Evolutionary conservation across 177 flowering plant genomes (phyloP).

Genomic region (Tripterygium wilfordii): DNA sequence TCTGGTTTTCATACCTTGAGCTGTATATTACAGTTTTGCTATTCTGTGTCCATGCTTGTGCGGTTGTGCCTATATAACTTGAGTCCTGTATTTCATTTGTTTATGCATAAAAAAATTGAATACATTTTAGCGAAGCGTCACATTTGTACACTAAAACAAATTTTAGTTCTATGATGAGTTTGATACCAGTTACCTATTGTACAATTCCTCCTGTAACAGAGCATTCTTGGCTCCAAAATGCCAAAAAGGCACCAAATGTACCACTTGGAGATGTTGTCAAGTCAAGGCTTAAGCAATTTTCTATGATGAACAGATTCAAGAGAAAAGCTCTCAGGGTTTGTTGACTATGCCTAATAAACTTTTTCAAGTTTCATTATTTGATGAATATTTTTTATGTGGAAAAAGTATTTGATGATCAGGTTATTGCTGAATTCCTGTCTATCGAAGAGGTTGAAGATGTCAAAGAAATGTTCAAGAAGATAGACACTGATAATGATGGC

Average conservation of each 20-base stretch:
- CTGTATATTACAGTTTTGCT: too few relatives aligned
- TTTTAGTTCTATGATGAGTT: too few relatives aligned
- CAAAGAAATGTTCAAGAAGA: conserved; percentile 76
- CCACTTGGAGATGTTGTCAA: conserved; percentile 95
- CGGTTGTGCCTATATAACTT: too few relatives aligned
- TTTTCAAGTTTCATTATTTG: conserved; percentile 3
- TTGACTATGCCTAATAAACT: conserved; percentile 7
- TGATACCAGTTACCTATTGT: too few relatives aligned
- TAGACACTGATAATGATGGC: conserved; percentile 82
- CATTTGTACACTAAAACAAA: neutral
- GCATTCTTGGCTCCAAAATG: conserved; percentile 95
- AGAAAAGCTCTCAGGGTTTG: conserved; percentile 89
- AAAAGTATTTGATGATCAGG: conserved; percentile 51
- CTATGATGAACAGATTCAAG: conserved; percentile 95
- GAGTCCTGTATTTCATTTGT: too few relatives aligned
- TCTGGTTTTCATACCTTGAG: too few relatives aligned
- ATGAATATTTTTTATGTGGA: neutral
- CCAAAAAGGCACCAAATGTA: conserved; percentile 91
- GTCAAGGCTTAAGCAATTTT: conserved; percentile 93
- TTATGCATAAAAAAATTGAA: too few relatives aligned
- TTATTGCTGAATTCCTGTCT: conserved; percentile 86
- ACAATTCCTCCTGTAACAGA: conserved; percentile 33
- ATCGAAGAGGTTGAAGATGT: conserved; percentile 83
- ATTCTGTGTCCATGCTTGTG: too few relatives aligned
- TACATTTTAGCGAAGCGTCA: too few relatives aligned